Percentiles rank a stretch among this genome's conserved stretches.
These are phyloP conservation scores for Hypoxylon rickii DNA, from an alignment of 495 filamentous ascomycete species.

Conservation along the genomic window DNA sequence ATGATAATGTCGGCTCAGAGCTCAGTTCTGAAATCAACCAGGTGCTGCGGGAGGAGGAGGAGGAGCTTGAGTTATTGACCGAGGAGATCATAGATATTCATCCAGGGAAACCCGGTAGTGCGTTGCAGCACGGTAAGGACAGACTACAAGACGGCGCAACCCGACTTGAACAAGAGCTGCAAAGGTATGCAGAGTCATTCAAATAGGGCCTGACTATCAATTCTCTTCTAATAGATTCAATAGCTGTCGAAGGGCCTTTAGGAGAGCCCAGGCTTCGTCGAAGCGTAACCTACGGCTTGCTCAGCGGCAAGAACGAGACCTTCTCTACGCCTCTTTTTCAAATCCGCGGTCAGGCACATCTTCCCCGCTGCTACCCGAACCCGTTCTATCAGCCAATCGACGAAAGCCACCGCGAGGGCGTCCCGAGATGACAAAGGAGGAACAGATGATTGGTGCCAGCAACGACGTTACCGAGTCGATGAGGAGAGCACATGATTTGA, in stretches of 20 bases:
- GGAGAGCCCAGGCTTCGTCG: conserved; percentile 81
- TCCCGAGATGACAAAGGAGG: conserved; percentile 55
- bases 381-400: conserved; percentile 23
- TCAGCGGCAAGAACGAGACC: conserved; percentile 73
- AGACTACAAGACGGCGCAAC: conserved; percentile 66
- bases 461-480: conserved; percentile 84
- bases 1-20: conserved; percentile 70
- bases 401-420: conserved; percentile 19
- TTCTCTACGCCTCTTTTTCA: conserved; percentile 69
- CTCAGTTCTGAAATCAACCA: conserved; percentile 82
- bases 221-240: background rate
- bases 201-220: conserved; percentile 8
- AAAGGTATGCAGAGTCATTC: conserved; percentile 55
- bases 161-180: conserved; percentile 69
- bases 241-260: conserved; percentile 76
- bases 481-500: conserved; percentile 80
- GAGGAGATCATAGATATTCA: conserved; percentile 77
- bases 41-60: conserved; percentile 79
- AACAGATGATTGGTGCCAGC: conserved; percentile 71
- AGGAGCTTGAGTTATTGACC: conserved; percentile 79
- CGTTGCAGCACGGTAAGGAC: conserved; percentile 58
- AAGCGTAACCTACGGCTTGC: conserved; percentile 75
- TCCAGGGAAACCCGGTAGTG: conserved; percentile 46
- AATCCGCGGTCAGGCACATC: conserved; percentile 43
- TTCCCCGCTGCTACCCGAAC: conserved; percentile 32